A percentile compares a stretch with the other conserved stretches of the same genome.
Evolutionary conservation across 306 rosid species (phyloP).

Genomic region (Citrullus amarus): DNA sequence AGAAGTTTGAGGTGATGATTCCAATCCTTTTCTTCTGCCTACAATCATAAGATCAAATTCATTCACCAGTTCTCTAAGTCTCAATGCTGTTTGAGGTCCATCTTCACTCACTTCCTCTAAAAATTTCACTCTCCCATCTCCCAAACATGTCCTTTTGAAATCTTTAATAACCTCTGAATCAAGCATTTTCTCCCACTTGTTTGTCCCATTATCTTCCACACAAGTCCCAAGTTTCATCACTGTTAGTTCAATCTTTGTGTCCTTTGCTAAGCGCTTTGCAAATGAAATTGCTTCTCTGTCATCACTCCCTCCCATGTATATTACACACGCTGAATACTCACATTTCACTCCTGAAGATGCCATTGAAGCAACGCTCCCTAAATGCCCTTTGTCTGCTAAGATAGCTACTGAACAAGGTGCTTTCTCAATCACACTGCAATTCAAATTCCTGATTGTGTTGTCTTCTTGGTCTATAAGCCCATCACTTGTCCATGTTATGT

Average conservation of each 20-base stretch:
- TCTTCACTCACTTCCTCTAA: conserved; percentile 12
- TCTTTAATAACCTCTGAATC: conserved; percentile 11
- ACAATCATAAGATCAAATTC: conserved; percentile 43
- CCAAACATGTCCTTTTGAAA: not conserved
- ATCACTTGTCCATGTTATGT: conserved; percentile 4
- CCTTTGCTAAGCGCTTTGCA: conserved; percentile 37
- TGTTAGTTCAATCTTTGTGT: conserved; percentile 11
- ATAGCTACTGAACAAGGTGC: conserved; percentile 8
- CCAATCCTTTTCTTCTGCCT: conserved; percentile 37
- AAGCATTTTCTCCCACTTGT: conserved; percentile 10
- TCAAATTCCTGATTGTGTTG: not conserved
- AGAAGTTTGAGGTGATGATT: conserved; percentile 25
- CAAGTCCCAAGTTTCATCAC: conserved; percentile 9
- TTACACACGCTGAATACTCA: conserved; percentile 22
- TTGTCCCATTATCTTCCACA: not conserved
- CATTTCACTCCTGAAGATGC: not conserved
- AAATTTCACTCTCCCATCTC: not conserved
- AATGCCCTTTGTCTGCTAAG: not conserved
- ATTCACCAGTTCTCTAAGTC: conserved; percentile 14
- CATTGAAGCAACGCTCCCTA: conserved; percentile 5
- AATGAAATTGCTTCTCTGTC: conserved; percentile 50
- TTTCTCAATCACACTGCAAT: not conserved
- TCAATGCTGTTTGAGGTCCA: conserved; percentile 21
- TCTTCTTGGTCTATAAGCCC: conserved; percentile 4
- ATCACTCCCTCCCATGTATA: conserved; percentile 62